Conservation (phyloP, 805 yeast species). For the Candida parachauliodes region DNA sequence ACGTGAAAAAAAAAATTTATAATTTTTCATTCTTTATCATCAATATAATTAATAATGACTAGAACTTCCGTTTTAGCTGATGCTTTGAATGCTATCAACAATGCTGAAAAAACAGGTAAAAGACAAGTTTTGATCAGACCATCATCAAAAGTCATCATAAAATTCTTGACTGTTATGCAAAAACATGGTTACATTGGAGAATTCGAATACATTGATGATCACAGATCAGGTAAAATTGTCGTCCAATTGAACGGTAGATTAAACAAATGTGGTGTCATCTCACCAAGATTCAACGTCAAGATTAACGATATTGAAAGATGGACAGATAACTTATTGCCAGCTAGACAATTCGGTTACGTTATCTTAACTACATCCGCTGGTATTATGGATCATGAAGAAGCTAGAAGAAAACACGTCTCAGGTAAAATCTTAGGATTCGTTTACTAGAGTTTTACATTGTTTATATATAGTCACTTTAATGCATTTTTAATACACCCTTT, state of each 20-base stretch:
- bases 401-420: conserved; percentile 99
- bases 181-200: conserved; percentile 99
- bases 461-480: conserved; percentile 7
- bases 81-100: conserved; percentile 97
- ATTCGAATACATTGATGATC: conserved; percentile 97
- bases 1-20: conserved; percentile 7
- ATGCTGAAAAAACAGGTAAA: conserved; percentile 99
- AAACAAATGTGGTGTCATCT: conserved; percentile 98
- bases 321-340: conserved; percentile 97
- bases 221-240: conserved; percentile 97
- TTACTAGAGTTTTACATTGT: conserved; percentile 49
- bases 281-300: conserved; percentile 98
- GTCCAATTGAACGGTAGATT: conserved; percentile 96
- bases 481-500: conserved; percentile 2
- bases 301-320: conserved; percentile 95
- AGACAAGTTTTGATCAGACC: conserved; percentile 98
- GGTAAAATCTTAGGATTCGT: conserved; percentile 99
- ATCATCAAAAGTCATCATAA: conserved; percentile 96
- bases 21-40: conserved; percentile 1
- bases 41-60: conserved; percentile 58
- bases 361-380: conserved; percentile 99
- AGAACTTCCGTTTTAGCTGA: conserved; percentile 98
- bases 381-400: conserved; percentile 99
- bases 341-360: conserved; percentile 98
- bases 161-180: conserved; percentile 95